A percentile compares a stretch with the other conserved stretches of the same genome.
These are phyloP conservation scores for Vitis hybrid DNA, from an alignment of 177 flowering plant genomes.

Conservation along the genomic window DNA sequence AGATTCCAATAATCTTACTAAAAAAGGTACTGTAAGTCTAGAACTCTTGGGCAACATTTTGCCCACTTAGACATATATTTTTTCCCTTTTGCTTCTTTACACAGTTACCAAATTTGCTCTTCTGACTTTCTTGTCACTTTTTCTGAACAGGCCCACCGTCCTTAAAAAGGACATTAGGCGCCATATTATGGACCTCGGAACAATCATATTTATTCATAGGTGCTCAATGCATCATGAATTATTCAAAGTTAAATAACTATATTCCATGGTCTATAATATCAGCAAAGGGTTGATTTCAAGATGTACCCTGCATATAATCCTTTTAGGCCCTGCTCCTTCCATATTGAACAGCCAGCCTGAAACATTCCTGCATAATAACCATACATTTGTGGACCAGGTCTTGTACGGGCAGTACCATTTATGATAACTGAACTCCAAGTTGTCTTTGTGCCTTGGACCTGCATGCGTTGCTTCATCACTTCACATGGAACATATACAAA, in stretches of 20 bases:
- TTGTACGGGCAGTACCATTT: conserved; percentile 32
- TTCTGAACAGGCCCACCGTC: neutral
- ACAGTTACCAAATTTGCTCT: too few species aligned
- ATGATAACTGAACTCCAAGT: conserved; percentile 56
- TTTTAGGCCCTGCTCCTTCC: conserved; percentile 75
- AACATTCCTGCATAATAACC: conserved; percentile 79
- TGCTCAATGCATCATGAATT: neutral
- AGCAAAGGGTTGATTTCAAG: neutral
- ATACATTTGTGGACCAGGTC: conserved; percentile 56
- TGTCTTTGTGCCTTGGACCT: conserved; percentile 77
- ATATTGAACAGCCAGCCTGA: conserved; percentile 84
- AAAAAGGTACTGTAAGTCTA: too few species aligned
- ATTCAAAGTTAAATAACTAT: neutral
- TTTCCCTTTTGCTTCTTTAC: too few species aligned
- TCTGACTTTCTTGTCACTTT: neutral
- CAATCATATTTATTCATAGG: neutral
- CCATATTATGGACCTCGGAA: neutral
- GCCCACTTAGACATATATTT: too few species aligned
- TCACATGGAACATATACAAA: conserved; percentile 93
- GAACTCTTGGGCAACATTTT: too few species aligned
- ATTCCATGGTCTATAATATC: neutral
- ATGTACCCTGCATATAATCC: conserved; percentile 91
- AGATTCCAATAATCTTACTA: too few species aligned
- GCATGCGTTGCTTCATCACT: conserved; percentile 97
- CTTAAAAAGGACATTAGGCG: neutral